phyloP scores from a whole-genome alignment of 2,329 filamentous ascomycete species.

The Colletotrichum agaves region DNA sequence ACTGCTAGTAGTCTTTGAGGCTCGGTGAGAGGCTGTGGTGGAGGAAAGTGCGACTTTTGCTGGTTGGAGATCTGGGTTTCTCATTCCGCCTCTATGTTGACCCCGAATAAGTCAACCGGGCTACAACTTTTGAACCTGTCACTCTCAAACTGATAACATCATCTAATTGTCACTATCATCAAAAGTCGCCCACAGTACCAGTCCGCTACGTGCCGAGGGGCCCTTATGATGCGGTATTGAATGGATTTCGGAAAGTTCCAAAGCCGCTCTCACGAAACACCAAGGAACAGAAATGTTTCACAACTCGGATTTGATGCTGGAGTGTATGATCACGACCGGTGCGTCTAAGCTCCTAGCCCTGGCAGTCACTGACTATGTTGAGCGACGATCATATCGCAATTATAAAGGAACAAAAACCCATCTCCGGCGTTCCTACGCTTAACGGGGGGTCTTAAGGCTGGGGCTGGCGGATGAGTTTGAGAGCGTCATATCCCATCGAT shows the following conservation, averaged over 20 bases:
- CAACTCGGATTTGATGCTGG: neutral
- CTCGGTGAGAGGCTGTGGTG: neutral
- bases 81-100: neutral
- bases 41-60: neutral
- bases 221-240: neutral
- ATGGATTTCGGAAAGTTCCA: neutral
- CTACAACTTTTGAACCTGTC: no score
- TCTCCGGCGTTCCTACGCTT: neutral
- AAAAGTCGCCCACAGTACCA: neutral
- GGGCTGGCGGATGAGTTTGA: constrained; percentile 7
- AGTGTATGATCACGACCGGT: constrained; percentile 10
- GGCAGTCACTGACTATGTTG: neutral
- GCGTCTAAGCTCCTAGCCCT: neutral
- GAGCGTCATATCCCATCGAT: constrained; percentile 11
- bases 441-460: neutral
- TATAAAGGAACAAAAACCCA: neutral
- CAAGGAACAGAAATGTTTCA: neutral
- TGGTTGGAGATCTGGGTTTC: neutral
- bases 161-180: neutral
- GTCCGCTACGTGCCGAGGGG: neutral
- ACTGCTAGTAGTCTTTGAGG: neutral
- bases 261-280: neutral
- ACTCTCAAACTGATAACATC: neutral
- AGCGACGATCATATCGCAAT: neutral
- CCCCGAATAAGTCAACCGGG: neutral